Percentiles rank a stretch among this genome's conserved stretches.
These are phyloP conservation scores for Porodaedalea pini DNA, from an alignment of 1,284 basidiomycete species.

Conservation along the genomic window DNA sequence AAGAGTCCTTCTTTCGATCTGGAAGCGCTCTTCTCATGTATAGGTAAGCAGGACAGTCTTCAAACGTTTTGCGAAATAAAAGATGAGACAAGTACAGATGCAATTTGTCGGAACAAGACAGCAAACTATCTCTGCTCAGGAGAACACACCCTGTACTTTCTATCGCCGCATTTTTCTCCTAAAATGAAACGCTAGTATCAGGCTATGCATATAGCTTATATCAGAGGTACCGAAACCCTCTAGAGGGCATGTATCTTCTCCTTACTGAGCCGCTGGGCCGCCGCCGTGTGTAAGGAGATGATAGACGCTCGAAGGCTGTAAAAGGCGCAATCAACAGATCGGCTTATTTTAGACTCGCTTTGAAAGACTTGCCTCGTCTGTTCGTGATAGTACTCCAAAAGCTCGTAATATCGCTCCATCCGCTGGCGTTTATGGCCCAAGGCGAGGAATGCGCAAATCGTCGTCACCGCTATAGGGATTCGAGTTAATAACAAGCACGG, in stretches of 20 bases:
- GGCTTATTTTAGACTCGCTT: background rate
- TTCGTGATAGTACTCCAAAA: conserved; percentile 54
- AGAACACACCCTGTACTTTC: no score
- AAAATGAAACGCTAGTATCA: no score
- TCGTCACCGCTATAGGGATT: conserved; percentile 37
- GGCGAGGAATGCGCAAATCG: conserved; percentile 41
- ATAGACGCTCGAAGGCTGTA: conserved; percentile 32
- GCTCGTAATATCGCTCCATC: conserved; percentile 40
- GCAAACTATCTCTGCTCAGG: background rate
- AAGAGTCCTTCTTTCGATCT: no score
- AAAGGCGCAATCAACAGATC: background rate
- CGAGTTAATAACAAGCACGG: background rate
- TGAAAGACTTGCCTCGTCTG: conserved; percentile 43
- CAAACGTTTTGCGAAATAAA: no score
- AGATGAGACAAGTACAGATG: no score
- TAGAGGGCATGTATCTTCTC: conserved; percentile 2
- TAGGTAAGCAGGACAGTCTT: no score
- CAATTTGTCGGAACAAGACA: no score
- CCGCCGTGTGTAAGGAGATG: conserved; percentile 35
- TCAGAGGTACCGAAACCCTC: background rate
- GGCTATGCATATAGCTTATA: background rate
- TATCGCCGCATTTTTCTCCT: no score
- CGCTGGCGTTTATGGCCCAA: conserved; percentile 50
- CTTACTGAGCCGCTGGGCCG: conserved; percentile 12
- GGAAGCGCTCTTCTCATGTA: no score